These are phyloP conservation scores for Citrus medica DNA, from an alignment of 345 rosid species.

Conservation along the genomic window DNA sequence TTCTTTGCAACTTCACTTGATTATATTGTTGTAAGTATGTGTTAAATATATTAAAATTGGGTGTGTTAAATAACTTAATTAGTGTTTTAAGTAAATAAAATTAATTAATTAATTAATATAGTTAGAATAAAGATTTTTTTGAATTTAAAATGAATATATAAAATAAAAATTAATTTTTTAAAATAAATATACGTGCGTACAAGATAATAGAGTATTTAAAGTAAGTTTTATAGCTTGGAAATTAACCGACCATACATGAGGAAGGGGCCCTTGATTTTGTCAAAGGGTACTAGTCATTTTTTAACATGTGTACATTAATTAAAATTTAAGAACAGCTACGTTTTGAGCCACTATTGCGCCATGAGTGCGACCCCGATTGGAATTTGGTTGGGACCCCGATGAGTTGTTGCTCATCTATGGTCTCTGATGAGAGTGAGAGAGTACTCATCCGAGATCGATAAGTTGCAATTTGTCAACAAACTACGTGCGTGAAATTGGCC, in stretches of 20 bases:
- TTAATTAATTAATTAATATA: too few species aligned
- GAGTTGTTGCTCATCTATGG: neutral
- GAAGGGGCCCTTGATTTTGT: neutral
- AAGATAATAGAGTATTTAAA: too few species aligned
- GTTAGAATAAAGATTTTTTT: too few species aligned
- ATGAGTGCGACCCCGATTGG: neutral
- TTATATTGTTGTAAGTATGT: too few species aligned
- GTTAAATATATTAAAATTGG: too few species aligned
- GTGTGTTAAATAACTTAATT: too few species aligned
- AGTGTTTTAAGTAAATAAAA: too few species aligned
- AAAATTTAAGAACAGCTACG: neutral
- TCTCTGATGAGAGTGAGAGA: neutral
- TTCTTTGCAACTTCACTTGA: too few species aligned
- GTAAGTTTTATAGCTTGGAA: too few species aligned
- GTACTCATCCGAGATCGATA: neutral
- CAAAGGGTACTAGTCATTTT: neutral
- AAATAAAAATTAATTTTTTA: too few species aligned
- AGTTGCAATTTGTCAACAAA: neutral
- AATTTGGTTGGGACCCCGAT: slow-evolving; percentile 10
- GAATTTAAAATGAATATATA: too few species aligned
- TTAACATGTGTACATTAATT: slow-evolving; percentile 18
- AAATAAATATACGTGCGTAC: too few species aligned
- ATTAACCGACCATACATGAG: neutral
- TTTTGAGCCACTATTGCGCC: slow-evolving; percentile 8
- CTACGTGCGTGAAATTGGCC: neutral